phyloP scores from a whole-genome alignment of 2,329 filamentous ascomycete genomes.

The Colletotrichum musicola region DNA sequence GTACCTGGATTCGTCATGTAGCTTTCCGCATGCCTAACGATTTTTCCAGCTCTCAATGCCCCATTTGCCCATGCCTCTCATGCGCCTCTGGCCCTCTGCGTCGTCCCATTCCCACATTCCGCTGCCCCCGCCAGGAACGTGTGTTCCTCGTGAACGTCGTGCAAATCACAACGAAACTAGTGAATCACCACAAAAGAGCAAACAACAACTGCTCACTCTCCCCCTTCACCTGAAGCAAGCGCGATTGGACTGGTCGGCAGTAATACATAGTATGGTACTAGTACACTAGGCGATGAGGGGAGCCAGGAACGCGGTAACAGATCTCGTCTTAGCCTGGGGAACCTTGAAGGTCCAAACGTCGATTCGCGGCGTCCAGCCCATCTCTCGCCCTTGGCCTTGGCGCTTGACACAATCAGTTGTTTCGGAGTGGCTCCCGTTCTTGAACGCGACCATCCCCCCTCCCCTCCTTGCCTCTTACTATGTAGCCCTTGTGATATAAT shows the following conservation, averaged over 20 bases:
- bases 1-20: slow-evolving; percentile 2
- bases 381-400: slow-evolving; percentile 19
- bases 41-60: background rate
- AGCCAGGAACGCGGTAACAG: background rate
- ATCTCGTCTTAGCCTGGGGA: background rate
- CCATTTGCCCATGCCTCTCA: background rate
- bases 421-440: slow-evolving; percentile 29
- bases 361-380: slow-evolving; percentile 1
- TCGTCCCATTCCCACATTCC: no score
- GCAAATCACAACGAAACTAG: no score
- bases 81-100: background rate
- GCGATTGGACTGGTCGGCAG: no score
- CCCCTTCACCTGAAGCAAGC: no score
- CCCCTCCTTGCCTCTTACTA: background rate
- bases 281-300: no score
- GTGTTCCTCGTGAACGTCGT: no score
- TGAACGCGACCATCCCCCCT: slow-evolving; percentile 2
- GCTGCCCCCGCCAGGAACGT: no score
- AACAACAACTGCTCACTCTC: no score
- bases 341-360: slow-evolving; percentile 16
- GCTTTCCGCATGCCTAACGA: slow-evolving; percentile 7
- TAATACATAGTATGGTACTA: no score
- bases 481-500: slow-evolving; percentile 9
- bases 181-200: no score
- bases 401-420: slow-evolving; percentile 35